Base-by-base conservation (phyloP, 495 filamentous ascomycete genomes). In the Cercophora sp. region DNA sequence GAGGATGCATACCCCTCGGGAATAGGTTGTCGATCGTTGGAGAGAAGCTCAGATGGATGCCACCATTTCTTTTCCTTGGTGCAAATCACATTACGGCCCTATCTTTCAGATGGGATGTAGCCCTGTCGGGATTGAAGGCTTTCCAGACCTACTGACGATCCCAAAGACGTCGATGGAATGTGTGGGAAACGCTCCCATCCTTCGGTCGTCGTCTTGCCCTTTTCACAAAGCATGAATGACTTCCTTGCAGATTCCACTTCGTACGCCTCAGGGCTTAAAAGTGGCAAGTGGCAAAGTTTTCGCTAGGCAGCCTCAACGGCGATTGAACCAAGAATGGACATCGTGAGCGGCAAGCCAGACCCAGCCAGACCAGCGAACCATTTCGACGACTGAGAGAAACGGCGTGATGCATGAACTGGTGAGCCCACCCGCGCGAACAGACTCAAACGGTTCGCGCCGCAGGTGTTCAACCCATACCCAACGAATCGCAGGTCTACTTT, bases 391-490 rank as follows among this genome's bases (percentile, higher is more conserved):
- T n/a, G 32, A 22, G 13, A 47, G 32, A 19, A 22, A 13, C 40
- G 16, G 29, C 16, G 24, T 27, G 31, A 55, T 50, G 58, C 58
- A 61, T 61, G 55, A 61, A 58, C 35, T 18, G 37, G 10, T 27
- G 50, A 50, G 9, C 34, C 58, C 50, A 53, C 50, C 27, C 31
- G 41, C n/a, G 44, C 46, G 51, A 51, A 54, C 54, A 49, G 46
- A 54, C 51, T 57, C 54, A 36, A 48, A 61, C 58, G 52, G 34
- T 37, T n/a, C 53, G 31, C 58, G 55, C 55, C 15, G 56, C 58
- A 61, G 48, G 35, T 57, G 57, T 18, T 18, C 23, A 57, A 44
- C 58, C 54, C 22, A 24, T 29, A 25, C 18, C 5, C 42, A 27
- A 39, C 18, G 43, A 20, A 20, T 20, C 43, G 8, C 16, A n/a